phyloP scores from a whole-genome alignment of 768 basidiomycete genomes.

The Amanita rubescens region DNA sequence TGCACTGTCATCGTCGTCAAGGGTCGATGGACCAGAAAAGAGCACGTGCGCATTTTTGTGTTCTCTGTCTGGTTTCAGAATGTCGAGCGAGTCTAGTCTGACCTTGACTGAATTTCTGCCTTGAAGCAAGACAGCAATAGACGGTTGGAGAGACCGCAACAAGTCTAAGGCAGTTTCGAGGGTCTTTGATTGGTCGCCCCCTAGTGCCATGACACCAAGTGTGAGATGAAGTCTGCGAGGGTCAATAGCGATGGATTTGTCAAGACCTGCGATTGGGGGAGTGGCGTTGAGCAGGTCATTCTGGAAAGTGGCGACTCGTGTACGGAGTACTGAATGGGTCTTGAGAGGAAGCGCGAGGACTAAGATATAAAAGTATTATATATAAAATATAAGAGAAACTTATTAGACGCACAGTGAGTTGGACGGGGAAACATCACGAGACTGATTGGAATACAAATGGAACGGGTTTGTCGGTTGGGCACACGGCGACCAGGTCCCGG shows the following conservation, averaged over 20 bases:
- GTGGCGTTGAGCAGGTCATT: conserved; percentile 33
- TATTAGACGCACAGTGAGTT: conserved; percentile 26
- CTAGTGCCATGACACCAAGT: conserved; percentile 65
- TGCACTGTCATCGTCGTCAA: conserved; percentile 20
- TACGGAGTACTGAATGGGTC: conserved; percentile 32
- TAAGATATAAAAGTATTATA: conserved; percentile 9
- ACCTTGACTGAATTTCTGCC: conserved; percentile 19
- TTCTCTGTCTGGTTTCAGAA: conserved; percentile 27
- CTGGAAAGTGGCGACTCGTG: conserved; percentile 31
- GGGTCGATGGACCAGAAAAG: conserved; percentile 40
- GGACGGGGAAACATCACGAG: conserved; percentile 13
- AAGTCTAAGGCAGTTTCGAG: conserved; percentile 35
- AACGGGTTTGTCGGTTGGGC: too few species aligned
- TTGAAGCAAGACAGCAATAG: conserved; percentile 34
- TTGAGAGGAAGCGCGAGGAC: conserved; percentile 28
- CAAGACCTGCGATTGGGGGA: conserved; percentile 41
- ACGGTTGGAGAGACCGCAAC: conserved; percentile 32
- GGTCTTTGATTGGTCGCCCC: conserved; percentile 20
- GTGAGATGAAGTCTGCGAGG: conserved; percentile 63
- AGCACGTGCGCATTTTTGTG: conserved; percentile 43
- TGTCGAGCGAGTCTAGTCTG: conserved; percentile 40
- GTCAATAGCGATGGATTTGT: conserved; percentile 50
- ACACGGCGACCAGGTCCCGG: too few species aligned
- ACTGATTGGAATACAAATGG: too few species aligned
- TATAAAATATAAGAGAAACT: too few species aligned